Evolutionary conservation across 371 early-diverging fungal genomes (phyloP).

Genomic region (Aphelidium insulamus): DNA sequence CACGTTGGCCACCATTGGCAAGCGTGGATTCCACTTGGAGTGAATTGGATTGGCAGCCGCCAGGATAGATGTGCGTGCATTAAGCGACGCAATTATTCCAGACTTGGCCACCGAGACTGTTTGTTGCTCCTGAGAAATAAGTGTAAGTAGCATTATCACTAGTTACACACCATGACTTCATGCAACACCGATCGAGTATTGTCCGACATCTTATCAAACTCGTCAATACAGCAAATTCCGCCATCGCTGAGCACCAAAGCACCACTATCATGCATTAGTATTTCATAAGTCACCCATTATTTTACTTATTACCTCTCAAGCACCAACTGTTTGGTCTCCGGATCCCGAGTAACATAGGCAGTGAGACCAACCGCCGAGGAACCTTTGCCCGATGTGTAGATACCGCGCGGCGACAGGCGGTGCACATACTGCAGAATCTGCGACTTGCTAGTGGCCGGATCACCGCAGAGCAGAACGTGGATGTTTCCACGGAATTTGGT

Average conservation of each 20-base stretch:
- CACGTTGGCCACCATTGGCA: conserved; percentile 84
- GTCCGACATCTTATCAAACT: conserved; percentile 98
- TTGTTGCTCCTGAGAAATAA: conserved; percentile 71
- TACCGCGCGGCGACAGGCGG: conserved; percentile 87
- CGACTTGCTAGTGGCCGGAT: conserved; percentile 98
- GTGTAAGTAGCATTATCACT: neutral
- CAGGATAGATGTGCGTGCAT: conserved; percentile 94
- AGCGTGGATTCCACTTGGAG: conserved; percentile 71
- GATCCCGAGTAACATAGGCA: conserved; percentile 94
- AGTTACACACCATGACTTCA: conserved; percentile 81
- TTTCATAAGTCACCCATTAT: neutral
- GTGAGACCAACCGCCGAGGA: conserved; percentile 98
- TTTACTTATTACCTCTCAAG: conserved; percentile 47
- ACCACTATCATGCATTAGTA: conserved; percentile 33
- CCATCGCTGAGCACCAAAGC: conserved; percentile 96
- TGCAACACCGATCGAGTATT: conserved; percentile 88
- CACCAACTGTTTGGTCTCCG: conserved; percentile 88
- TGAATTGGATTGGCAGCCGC: conserved; percentile 96
- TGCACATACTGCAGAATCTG: conserved; percentile 92
- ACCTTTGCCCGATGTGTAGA: conserved; percentile 98
- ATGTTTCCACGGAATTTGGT: conserved; percentile 79
- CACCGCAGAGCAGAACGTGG: conserved; percentile 94
- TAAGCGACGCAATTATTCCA: conserved; percentile 97
- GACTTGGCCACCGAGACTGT: conserved; percentile 98
- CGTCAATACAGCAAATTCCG: conserved; percentile 99